Percentiles rank a stretch among this genome's conserved stretches.
Evolutionary conservation across 2,329 filamentous ascomycete genomes (phyloP).

Genomic region (Colletotrichum godetiae): DNA sequence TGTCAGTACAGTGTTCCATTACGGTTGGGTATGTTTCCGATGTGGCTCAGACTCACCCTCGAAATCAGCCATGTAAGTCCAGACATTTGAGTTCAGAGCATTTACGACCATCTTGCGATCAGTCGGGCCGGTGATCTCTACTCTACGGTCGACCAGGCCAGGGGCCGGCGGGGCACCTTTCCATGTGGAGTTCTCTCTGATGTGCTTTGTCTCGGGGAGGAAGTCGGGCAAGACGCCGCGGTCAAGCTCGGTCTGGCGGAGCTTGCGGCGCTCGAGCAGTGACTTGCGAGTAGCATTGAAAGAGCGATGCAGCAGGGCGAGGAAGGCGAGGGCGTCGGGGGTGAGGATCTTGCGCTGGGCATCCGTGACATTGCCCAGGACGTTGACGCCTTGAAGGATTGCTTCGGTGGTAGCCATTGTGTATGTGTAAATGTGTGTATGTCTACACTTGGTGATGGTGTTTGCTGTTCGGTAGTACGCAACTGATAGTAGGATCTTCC

Average conservation of each 20-base stretch:
- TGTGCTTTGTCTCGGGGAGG: constrained; percentile 93
- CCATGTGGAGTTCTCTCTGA: constrained; percentile 95
- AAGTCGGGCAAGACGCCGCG: constrained; percentile 91
- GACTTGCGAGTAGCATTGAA: constrained; percentile 92
- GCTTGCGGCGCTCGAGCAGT: constrained; percentile 85
- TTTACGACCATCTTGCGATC: constrained; percentile 99
- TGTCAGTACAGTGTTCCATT: not conserved
- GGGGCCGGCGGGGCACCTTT: constrained; percentile 91
- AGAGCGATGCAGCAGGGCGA: constrained; percentile 92
- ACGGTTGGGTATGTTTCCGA: not conserved
- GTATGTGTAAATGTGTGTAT: constrained; percentile 7
- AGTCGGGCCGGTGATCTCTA: constrained; percentile 97
- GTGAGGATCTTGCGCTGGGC: constrained; percentile 91
- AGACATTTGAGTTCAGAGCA: constrained; percentile 93
- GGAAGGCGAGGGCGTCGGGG: constrained; percentile 89
- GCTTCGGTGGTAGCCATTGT: constrained; percentile 77
- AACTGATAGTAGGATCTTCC: not conserved
- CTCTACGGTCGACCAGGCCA: constrained; percentile 89
- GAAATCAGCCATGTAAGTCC: constrained; percentile 99
- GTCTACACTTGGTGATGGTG: constrained; percentile 7
- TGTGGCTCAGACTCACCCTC: constrained; percentile 71
- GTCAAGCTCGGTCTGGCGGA: constrained; percentile 93
- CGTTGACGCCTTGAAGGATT: constrained; percentile 56
- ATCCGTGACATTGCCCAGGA: constrained; percentile 83
- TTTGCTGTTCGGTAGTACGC: constrained; percentile 2